These are phyloP conservation scores for Fonsecaea pugnacius DNA, from an alignment of 2,329 filamentous ascomycete species.

Conservation along the genomic window DNA sequence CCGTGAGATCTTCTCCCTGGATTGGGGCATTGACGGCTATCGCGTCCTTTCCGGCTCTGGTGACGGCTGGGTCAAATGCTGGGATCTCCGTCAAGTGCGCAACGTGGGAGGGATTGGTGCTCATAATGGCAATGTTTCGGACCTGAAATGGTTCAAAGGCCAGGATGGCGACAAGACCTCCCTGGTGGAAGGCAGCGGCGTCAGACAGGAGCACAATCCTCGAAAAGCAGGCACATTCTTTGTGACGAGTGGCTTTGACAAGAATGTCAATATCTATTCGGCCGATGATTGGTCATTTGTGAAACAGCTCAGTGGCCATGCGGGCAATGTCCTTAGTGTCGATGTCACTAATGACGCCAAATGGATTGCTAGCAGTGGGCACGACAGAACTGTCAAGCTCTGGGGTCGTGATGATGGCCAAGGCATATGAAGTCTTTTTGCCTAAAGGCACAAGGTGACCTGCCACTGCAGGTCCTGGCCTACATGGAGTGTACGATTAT, in stretches of 20 bases:
- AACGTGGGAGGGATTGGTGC: slow-evolving; percentile 84
- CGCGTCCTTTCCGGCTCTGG: slow-evolving; percentile 90
- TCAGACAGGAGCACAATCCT: slow-evolving; percentile 47
- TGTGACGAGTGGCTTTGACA: slow-evolving; percentile 88
- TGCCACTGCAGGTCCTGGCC: not conserved
- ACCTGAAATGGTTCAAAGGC: slow-evolving; percentile 92
- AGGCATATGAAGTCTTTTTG: slow-evolving; percentile 31
- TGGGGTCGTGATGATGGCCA: slow-evolving; percentile 85
- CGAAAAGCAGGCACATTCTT: slow-evolving; percentile 92
- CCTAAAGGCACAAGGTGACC: not conserved
- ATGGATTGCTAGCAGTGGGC: slow-evolving; percentile 93
- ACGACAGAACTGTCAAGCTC: slow-evolving; percentile 93
- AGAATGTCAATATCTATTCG: slow-evolving; percentile 92
- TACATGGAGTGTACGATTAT: not conserved
- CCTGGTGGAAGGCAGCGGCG: slow-evolving; percentile 29
- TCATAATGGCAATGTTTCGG: slow-evolving; percentile 87
- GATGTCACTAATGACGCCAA: slow-evolving; percentile 83
- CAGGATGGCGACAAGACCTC: slow-evolving; percentile 66
- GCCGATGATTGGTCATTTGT: slow-evolving; percentile 93
- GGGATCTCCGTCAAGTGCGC: slow-evolving; percentile 90
- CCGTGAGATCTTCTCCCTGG: slow-evolving; percentile 87
- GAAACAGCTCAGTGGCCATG: slow-evolving; percentile 86
- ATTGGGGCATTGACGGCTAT: slow-evolving; percentile 90
- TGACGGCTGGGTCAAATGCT: slow-evolving; percentile 96
- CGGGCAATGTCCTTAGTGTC: slow-evolving; percentile 86